Evolutionary conservation across 805 yeast species (phyloP).

Genomic region (Sugiyamaella lignohabitans): DNA sequence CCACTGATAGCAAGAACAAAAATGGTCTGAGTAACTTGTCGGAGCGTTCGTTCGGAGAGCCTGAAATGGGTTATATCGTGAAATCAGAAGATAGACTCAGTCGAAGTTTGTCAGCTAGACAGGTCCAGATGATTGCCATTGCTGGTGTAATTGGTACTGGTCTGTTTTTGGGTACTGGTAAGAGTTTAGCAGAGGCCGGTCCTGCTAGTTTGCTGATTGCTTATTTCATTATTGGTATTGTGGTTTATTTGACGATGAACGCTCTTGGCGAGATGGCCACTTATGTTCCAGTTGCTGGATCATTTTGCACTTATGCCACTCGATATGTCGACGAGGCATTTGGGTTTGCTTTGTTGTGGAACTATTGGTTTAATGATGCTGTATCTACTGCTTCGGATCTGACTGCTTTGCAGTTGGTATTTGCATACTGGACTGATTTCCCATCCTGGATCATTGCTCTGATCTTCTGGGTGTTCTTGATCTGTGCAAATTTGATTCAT

Average conservation of each 20-base stretch:
- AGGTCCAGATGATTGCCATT: constrained; percentile 64
- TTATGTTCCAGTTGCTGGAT: constrained; percentile 48
- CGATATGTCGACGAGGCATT: constrained; percentile 45
- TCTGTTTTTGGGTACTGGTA: constrained; percentile 45
- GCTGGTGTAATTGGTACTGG: constrained; percentile 79
- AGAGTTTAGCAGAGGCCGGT: constrained; percentile 44
- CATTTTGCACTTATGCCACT: constrained; percentile 44
- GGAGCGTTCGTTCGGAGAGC: too few species aligned
- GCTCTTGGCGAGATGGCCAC: constrained; percentile 54
- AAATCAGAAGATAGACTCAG: constrained; percentile 19
- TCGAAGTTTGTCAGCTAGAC: constrained; percentile 33
- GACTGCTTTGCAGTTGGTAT: constrained; percentile 41
- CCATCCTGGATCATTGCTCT: constrained; percentile 47
- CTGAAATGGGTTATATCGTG: neutral
- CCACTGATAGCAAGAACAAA: too few species aligned
- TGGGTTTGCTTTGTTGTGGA: constrained; percentile 46
- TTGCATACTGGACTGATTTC: constrained; percentile 43
- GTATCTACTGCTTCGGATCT: constrained; percentile 44
- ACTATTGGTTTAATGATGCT: constrained; percentile 49
- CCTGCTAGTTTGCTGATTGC: constrained; percentile 48
- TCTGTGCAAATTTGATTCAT: constrained; percentile 42
- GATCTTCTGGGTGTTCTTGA: constrained; percentile 47
- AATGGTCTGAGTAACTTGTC: too few species aligned
- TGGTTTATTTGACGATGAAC: constrained; percentile 49
- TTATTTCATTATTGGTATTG: constrained; percentile 43